Evolutionary conservation across 106 monocot species (phyloP), one percentile per base, ranked within the genome.

Genomic region (Amphibolis antarctica): DNA sequence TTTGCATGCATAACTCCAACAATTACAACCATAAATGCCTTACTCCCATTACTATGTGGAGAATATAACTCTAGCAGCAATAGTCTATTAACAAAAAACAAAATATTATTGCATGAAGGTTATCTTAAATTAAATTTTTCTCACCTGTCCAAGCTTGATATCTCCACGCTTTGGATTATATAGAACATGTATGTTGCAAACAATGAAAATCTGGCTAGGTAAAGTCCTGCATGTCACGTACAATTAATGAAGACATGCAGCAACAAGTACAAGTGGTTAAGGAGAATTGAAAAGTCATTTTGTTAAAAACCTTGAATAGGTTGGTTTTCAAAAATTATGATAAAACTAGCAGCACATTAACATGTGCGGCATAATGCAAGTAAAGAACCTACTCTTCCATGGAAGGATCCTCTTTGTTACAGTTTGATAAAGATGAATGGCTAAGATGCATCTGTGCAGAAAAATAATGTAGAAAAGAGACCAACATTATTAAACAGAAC

Each of bases 141-240:
- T 44, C 21, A 83, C 87, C 83, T 88, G 87, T 49, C 87, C 87
- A 50, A 88, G 57, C 67, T 88, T 88, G 54, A 88, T 83, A 76
- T 83, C 87, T 23, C 87, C 87, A 61, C 87, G 83, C 43, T 83
- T 88, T 59, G 87, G 87, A 57, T 88, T 88, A 65, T 80, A 88
- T 49, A 83, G 53, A 5, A 81, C 76, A 76, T 83, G 87, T 63
- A 83, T 82, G 69, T 88, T 88, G 46, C 83, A 80, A 69, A 88
- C 79, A 69, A 88, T 51, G 50, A 88, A 20, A 67, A 74, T 85
- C 12, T 50, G 80, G 54, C 44, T 18, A 28, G 43, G 28, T 50
- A 12, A 15, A 14, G 6, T 57, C 59, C 65, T 73, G 42, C 47
- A 60, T 61, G 10, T 59, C 12, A 1, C 4, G n/a, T 28, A 46